phyloP scores from a whole-genome alignment of 1,284 basidiomycete genomes.

The Pseudozyma pruni region DNA sequence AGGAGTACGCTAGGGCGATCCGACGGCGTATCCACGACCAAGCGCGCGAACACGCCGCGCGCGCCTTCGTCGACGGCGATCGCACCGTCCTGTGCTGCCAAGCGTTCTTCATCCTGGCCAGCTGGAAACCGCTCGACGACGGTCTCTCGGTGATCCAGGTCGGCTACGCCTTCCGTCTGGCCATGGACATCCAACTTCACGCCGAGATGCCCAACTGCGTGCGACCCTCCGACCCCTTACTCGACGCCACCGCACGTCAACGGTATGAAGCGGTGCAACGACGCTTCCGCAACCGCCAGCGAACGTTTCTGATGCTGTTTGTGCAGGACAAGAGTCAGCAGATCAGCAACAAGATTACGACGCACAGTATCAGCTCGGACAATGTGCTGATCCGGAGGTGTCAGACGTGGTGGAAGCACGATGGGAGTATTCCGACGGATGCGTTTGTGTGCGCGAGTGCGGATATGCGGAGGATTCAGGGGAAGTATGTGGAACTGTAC shows the following conservation, averaged over 20 bases:
- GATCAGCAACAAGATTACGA: slow-evolving; percentile 47
- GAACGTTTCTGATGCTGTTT: slow-evolving; percentile 52
- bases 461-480: slow-evolving; percentile 45
- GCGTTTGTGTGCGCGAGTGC: slow-evolving; percentile 44
- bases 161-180: slow-evolving; percentile 49
- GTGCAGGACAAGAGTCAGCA: slow-evolving; percentile 55
- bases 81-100: slow-evolving; percentile 46
- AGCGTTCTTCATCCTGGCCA: slow-evolving; percentile 48
- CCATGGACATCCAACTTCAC: slow-evolving; percentile 51
- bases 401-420: slow-evolving; percentile 45
- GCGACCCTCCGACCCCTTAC: slow-evolving; percentile 37
- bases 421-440: slow-evolving; percentile 35
- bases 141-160: slow-evolving; percentile 46
- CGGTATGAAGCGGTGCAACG: slow-evolving; percentile 39
- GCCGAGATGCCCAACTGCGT: slow-evolving; percentile 51
- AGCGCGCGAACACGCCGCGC: slow-evolving; percentile 42
- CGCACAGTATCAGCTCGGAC: slow-evolving; percentile 39
- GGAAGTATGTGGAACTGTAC: slow-evolving; percentile 45
- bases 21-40: slow-evolving; percentile 35
- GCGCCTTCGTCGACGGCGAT: slow-evolving; percentile 50
- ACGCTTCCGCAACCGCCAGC: slow-evolving; percentile 50
- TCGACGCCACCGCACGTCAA: slow-evolving; percentile 37
- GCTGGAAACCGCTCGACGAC: slow-evolving; percentile 51
- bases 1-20: slow-evolving; percentile 35
- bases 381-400: slow-evolving; percentile 43